Evolutionary conservation across 2,329 filamentous ascomycete species (phyloP).

Genomic region (Davidsoniella eucalypti): DNA sequence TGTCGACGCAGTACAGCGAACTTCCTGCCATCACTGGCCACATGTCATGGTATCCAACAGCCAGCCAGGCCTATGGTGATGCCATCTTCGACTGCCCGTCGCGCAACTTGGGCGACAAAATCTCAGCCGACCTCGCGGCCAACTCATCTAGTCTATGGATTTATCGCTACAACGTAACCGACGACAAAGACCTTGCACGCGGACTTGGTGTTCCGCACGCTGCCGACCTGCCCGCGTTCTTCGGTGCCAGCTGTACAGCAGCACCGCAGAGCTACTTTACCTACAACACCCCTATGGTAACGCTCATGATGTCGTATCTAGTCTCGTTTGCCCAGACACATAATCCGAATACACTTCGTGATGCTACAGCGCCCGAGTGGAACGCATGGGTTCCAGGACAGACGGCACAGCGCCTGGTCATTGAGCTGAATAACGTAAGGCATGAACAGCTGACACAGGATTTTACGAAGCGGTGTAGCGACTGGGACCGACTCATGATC

Average conservation of each 20-base stretch:
- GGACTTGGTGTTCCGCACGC: conserved; percentile 34
- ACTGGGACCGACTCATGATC: too few relatives aligned
- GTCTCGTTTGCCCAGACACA: conserved; percentile 30
- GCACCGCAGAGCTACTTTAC: conserved; percentile 25
- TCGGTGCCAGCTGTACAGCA: conserved; percentile 23
- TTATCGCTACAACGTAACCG: conserved; percentile 34
- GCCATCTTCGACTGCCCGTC: conserved; percentile 29
- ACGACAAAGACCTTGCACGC: conserved; percentile 19
- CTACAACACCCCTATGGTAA: conserved; percentile 29
- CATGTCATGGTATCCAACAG: conserved; percentile 27
- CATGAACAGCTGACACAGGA: conserved; percentile 20
- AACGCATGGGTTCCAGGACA: conserved; percentile 21
- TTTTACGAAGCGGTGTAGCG: too few relatives aligned
- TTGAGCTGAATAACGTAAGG: conserved; percentile 23
- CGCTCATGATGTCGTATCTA: conserved; percentile 32
- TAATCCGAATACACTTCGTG: conserved; percentile 26
- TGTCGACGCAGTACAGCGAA: conserved; percentile 25
- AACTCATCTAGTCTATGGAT: conserved; percentile 22
- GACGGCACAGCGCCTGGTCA: conserved; percentile 18
- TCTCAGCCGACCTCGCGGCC: conserved; percentile 14
- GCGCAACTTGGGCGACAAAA: conserved; percentile 20
- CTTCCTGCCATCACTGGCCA: conserved; percentile 22
- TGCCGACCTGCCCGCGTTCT: conserved; percentile 31
- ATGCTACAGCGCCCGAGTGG: conserved; percentile 25
- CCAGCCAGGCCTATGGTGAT: conserved; percentile 28